Evolutionary conservation across 805 yeast species (phyloP), one percentile per base, ranked within the genome.

Genomic region (Barnettozyma salicaria): DNA sequence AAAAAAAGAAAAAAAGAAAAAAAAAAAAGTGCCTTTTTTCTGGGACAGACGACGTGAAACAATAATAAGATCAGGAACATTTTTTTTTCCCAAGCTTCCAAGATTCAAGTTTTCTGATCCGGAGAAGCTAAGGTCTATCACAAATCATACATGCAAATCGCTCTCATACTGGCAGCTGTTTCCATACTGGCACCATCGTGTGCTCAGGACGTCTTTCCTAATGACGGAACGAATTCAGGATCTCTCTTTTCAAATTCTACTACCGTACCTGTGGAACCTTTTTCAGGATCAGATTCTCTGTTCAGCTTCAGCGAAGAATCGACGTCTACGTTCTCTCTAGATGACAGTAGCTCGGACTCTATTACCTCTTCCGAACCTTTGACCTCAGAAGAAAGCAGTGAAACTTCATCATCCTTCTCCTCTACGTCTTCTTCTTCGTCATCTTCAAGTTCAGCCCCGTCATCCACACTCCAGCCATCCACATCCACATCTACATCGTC

Each of bases 401-500:
- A 19, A 12, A 22, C 11, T 19, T 29, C 43, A 13, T 40, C 7
- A 34, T 24, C 39, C 9, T 29, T 47, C 5, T 26, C 42, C 3
- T 30, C 43, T 10, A 12, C 36, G 19, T 27, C 36, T 13, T 16
- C 31, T 24, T 38, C 43, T 23, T 36, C 36, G 11, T 22, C 45
- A 8, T 30, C 26, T 20, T 34, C 32, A 19, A 34, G 35, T 30
- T 41, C 48, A 32, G 41, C 40, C 18, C 20, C 42, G 17, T 43
- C 51, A 30, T 32, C 41, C 8, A 18, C 11, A 25, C 5, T 9
- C 11, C 16, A 27, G 27, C 23, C 42, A 27, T 37, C 42, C 23
- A 19, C 39, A 26, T 29, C 36, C 26, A 36, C 40, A 17, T 41
- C 40, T 22, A 38, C 39, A 27, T 39, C 43, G 7, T 39, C 43